Percentiles rank a stretch among this genome's conserved stretches.
Conservation (phyloP, 805 yeast species). For the Teunomyces panamensis region DNA sequence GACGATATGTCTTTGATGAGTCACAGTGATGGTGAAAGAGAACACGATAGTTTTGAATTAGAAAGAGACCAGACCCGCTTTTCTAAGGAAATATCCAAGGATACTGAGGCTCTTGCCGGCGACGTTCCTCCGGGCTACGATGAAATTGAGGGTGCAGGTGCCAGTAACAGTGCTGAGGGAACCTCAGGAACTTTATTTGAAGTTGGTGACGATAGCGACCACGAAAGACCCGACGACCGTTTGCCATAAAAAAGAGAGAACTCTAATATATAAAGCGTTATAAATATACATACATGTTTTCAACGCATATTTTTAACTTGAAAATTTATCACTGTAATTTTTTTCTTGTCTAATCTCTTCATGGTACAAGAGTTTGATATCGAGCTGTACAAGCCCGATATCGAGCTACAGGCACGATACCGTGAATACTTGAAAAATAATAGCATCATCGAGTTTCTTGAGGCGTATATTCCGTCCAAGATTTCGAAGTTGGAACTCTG, state of each 20-base stretch:
- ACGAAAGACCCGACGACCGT: constrained; percentile 10
- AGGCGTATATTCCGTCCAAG: constrained; percentile 11
- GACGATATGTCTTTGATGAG: constrained; percentile 56
- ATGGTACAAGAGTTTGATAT: neutral
- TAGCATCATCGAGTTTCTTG: constrained; percentile 14
- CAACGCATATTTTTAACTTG: too few species aligned
- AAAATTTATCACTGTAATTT: too few species aligned
- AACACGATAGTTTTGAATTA: constrained; percentile 40
- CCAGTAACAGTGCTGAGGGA: constrained; percentile 7
- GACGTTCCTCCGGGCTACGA: constrained; percentile 34
- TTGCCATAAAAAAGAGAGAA: neutral
- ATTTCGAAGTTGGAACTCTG: constrained; percentile 13
- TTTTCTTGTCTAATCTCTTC: too few species aligned
- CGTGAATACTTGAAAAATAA: constrained; percentile 9
- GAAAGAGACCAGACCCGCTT: constrained; percentile 15
- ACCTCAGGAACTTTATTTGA: constrained; percentile 37
- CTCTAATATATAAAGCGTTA: neutral
- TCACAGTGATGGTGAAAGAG: constrained; percentile 39
- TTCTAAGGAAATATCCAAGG: constrained; percentile 5
- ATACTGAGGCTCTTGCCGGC: neutral
- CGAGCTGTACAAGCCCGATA: constrained; percentile 3
- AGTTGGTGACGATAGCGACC: constrained; percentile 29
- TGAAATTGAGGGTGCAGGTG: constrained; percentile 6
- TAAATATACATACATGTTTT: neutral
- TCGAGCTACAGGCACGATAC: constrained; percentile 7